Percentiles rank a stretch among this genome's conserved stretches.
Evolutionary conservation across 2,329 filamentous ascomycete genomes (phyloP).

Genomic region (Calonectria pauciramosa): DNA sequence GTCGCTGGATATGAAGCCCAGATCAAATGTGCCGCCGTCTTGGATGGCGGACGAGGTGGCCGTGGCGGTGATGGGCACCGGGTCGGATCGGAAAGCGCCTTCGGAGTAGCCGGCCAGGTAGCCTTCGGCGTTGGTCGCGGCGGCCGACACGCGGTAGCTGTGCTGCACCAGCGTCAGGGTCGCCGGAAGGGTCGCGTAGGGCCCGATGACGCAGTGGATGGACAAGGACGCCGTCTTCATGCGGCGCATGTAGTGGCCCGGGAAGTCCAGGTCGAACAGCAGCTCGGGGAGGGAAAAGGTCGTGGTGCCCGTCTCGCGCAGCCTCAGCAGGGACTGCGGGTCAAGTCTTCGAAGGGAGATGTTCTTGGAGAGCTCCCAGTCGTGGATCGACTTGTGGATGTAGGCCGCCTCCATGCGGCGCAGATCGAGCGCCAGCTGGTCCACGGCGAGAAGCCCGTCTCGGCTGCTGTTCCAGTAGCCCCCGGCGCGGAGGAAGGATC

Average conservation of each 20-base stretch:
- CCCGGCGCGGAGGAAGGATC: neutral
- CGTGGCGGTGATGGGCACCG: neutral
- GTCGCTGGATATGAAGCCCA: neutral
- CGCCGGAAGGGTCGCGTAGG: conserved; percentile 41
- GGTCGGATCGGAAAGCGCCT: neutral
- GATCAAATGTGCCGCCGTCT: conserved; percentile 17
- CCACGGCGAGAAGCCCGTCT: conserved; percentile 3
- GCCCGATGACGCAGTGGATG: conserved; percentile 48
- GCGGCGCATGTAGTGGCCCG: conserved; percentile 55
- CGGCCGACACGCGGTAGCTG: neutral
- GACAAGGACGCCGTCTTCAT: conserved; percentile 50
- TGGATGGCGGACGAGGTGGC: neutral
- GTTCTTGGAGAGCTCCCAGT: conserved; percentile 28
- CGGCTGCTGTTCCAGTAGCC: conserved; percentile 10
- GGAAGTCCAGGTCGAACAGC: conserved; percentile 55
- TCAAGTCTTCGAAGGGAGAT: conserved; percentile 21
- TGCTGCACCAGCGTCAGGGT: neutral
- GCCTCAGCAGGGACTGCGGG: conserved; percentile 21
- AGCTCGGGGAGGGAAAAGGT: conserved; percentile 42
- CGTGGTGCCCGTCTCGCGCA: conserved; percentile 4
- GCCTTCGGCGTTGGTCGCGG: neutral
- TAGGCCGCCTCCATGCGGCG: conserved; percentile 14
- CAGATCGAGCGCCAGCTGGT: conserved; percentile 4
- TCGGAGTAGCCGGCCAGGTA: neutral
- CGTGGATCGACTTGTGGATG: neutral